phyloP scores from a whole-genome alignment of 2,329 filamentous ascomycete species.

The Penicillium aurantiogriseum region DNA sequence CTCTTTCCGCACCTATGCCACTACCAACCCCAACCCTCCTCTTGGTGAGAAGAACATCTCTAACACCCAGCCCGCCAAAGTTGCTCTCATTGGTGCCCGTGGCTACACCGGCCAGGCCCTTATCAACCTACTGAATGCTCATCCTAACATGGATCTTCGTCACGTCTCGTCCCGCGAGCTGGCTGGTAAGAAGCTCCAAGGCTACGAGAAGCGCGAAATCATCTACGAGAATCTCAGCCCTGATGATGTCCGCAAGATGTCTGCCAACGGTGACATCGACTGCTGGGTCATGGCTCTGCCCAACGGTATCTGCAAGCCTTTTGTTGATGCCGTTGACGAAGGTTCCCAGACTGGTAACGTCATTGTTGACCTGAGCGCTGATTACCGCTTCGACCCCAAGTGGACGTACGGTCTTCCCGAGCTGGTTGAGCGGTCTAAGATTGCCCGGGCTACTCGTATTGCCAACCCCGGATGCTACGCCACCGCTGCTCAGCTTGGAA shows the following conservation, averaged over 20 bases:
- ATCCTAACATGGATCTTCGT: conserved; percentile 84
- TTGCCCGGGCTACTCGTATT: conserved; percentile 77
- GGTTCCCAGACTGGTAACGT: conserved; percentile 67
- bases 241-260: conserved; percentile 83
- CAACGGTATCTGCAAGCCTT: conserved; percentile 92
- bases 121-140: conserved; percentile 79
- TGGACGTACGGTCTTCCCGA: conserved; percentile 94
- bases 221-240: conserved; percentile 86
- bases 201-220: conserved; percentile 87
- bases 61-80: conserved; percentile 72
- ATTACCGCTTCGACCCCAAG: conserved; percentile 81
- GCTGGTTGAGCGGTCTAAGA: conserved; percentile 71
- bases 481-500: conserved; percentile 85
- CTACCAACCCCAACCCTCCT: conserved; percentile 79
- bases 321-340: conserved; percentile 80
- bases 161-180: conserved; percentile 94
- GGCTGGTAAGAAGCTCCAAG: conserved; percentile 78
- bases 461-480: conserved; percentile 94
- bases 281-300: conserved; percentile 98
- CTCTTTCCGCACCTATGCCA: conserved; percentile 41
- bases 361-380: conserved; percentile 91
- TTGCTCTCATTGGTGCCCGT: conserved; percentile 85
- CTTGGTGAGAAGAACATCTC: conserved; percentile 85
- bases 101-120: conserved; percentile 93
- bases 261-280: conserved; percentile 79